A percentile compares a stretch with the other conserved stretches of the same genome.
Conservation (phyloP, 306 rosid genomes). For the Dryas drummondii region DNA sequence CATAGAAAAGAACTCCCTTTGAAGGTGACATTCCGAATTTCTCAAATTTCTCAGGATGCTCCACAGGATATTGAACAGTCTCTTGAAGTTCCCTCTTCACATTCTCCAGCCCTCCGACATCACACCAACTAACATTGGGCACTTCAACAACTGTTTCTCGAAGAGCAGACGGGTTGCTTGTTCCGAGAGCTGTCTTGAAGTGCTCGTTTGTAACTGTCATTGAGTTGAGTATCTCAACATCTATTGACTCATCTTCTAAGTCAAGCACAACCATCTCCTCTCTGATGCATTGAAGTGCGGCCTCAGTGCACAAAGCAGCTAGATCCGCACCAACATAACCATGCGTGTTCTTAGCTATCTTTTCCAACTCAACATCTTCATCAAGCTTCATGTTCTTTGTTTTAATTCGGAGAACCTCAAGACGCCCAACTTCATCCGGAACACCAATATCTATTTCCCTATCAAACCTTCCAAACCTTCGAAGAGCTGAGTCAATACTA, state of each 20-base stretch:
- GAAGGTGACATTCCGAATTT: slow-evolving; percentile 39
- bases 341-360: slow-evolving; percentile 20
- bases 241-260: slow-evolving; percentile 24
- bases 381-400: slow-evolving; percentile 25
- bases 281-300: slow-evolving; percentile 29
- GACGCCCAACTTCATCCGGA: slow-evolving; percentile 26
- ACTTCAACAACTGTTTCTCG: slow-evolving; percentile 31
- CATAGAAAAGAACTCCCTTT: slow-evolving; percentile 43
- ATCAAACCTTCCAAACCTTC: slow-evolving; percentile 30
- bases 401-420: slow-evolving; percentile 23
- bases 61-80: slow-evolving; percentile 40
- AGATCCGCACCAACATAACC: slow-evolving; percentile 32
- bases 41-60: slow-evolving; percentile 41
- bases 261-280: slow-evolving; percentile 17
- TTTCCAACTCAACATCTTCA: slow-evolving; percentile 27
- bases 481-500: slow-evolving; percentile 23
- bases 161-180: slow-evolving; percentile 12
- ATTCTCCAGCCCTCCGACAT: slow-evolving; percentile 35
- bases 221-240: slow-evolving; percentile 25
- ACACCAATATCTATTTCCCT: slow-evolving; percentile 30
- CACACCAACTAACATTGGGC: slow-evolving; percentile 35
- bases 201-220: slow-evolving; percentile 26
- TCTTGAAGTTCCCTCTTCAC: slow-evolving; percentile 43
- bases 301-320: slow-evolving; percentile 29
- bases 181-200: slow-evolving; percentile 14